Evolutionary conservation across 768 basidiomycete species (phyloP).

Genomic region (Suillus cothurnatus): DNA sequence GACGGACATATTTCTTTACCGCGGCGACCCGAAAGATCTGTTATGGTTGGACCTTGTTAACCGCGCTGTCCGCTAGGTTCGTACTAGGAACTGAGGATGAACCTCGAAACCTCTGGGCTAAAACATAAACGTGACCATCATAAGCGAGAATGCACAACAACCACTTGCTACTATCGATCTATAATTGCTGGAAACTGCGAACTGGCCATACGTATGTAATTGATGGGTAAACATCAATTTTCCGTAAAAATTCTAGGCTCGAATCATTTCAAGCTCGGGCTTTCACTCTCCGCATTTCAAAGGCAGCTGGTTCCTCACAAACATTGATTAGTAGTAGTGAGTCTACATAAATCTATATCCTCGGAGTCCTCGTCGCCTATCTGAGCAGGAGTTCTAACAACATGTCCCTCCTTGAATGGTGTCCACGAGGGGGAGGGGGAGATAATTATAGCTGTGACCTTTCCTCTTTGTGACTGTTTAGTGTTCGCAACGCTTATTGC

Average conservation of each 20-base stretch:
- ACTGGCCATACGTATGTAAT: not conserved
- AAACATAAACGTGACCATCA: conserved; percentile 29
- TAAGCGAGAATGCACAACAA: conserved; percentile 44
- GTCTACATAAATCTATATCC: conserved; percentile 29
- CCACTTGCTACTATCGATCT: conserved; percentile 49
- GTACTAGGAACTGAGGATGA: not conserved
- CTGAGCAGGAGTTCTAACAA: not conserved
- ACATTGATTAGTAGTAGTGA: not conserved
- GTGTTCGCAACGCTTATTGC: not conserved
- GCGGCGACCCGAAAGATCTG: conserved; percentile 47
- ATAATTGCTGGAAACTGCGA: not conserved
- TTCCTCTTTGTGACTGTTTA: not conserved
- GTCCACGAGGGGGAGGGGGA: not conserved
- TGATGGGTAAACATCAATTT: conserved; percentile 31
- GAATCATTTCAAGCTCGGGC: not conserved
- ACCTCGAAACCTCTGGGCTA: conserved; percentile 6
- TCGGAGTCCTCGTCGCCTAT: conserved; percentile 19
- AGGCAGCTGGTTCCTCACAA: not conserved
- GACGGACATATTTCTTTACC: conserved; percentile 29
- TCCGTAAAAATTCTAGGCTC: conserved; percentile 17
- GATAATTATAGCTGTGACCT: not conserved
- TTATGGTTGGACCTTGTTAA: conserved; percentile 42
- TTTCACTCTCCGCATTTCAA: not conserved
- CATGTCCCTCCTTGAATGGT: not conserved
- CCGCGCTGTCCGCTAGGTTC: not conserved